Conservation (phyloP, 1,284 basidiomycete genomes). For the Pisolithus thermaeus region DNA sequence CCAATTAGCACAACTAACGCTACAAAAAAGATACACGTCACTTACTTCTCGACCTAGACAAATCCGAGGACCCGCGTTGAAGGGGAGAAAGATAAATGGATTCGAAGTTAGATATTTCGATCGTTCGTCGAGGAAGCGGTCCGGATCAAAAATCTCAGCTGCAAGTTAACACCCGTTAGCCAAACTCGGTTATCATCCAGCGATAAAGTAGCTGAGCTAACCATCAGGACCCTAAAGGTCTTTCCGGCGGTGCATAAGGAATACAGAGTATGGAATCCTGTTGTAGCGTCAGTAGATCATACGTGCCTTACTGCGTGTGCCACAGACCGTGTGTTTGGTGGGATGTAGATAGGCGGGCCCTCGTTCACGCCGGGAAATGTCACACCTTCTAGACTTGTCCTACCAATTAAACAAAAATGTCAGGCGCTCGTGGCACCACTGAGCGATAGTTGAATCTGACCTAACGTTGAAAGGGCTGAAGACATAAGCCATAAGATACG, state of each 20-base stretch:
- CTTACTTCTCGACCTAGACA: constrained; percentile 43
- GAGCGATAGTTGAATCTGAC: constrained; percentile 16
- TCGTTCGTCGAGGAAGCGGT: constrained; percentile 42
- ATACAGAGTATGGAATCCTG: constrained; percentile 23
- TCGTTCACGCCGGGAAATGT: constrained; percentile 20
- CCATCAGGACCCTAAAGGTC: constrained; percentile 34
- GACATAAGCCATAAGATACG: neutral
- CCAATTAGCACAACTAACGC: neutral
- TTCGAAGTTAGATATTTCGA: constrained; percentile 22
- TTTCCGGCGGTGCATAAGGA: constrained; percentile 32
- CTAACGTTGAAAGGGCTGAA: constrained; percentile 43
- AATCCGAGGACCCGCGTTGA: constrained; percentile 44
- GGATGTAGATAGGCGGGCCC: constrained; percentile 18
- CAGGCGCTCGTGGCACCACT: constrained; percentile 2
- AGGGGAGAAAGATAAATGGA: constrained; percentile 44
- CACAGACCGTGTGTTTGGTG: constrained; percentile 15
- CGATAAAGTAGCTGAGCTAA: constrained; percentile 31
- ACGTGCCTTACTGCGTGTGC: neutral
- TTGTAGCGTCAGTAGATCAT: neutral
- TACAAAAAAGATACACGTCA: neutral
- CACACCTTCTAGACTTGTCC: constrained; percentile 23
- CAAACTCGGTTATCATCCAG: neutral
- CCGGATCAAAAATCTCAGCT: constrained; percentile 44
- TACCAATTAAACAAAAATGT: constrained; percentile 11
- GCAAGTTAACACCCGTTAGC: neutral